phyloP scores from a whole-genome alignment of 352 stramenopile species.

The Pythium oligandrum region DNA sequence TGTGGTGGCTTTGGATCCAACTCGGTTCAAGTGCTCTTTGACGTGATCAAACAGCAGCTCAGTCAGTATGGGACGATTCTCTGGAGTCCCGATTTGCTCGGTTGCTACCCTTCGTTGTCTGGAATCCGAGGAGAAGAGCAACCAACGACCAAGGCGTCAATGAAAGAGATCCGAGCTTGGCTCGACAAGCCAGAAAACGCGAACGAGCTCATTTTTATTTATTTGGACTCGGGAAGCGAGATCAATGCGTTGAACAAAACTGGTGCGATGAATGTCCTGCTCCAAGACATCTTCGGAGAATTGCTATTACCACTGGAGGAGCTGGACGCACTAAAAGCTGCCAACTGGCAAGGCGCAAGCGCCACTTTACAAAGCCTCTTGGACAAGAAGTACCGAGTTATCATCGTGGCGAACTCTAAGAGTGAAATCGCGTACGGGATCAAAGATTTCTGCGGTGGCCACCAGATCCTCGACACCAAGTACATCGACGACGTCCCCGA shows the following conservation, averaged over 20 bases:
- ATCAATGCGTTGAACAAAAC: constrained; percentile 25
- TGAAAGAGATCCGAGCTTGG: constrained; percentile 48
- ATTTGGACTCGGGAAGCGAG: constrained; percentile 47
- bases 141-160: constrained; percentile 21
- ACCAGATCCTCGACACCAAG: constrained; percentile 26
- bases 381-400: constrained; percentile 28
- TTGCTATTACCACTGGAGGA: constrained; percentile 29
- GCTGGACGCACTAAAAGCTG: constrained; percentile 24
- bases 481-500: constrained; percentile 36
- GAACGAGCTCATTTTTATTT: constrained; percentile 40
- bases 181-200: constrained; percentile 29
- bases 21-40: constrained; percentile 32
- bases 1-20: constrained; percentile 42
- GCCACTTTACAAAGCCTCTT: constrained; percentile 34
- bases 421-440: constrained; percentile 34
- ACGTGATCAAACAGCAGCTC: constrained; percentile 32
- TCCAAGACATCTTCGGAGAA: constrained; percentile 37
- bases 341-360: too few species aligned
- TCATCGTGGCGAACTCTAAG: constrained; percentile 40
- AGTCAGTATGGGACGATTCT: constrained; percentile 34
- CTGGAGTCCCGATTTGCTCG: constrained; percentile 45
- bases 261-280: constrained; percentile 25
- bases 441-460: constrained; percentile 33
- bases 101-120: constrained; percentile 55
- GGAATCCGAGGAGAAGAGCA: constrained; percentile 48